Evolutionary conservation across 345 rosid species (phyloP), one percentile per base, ranked within the genome.

Genomic region (Hevea brasiliensis): DNA sequence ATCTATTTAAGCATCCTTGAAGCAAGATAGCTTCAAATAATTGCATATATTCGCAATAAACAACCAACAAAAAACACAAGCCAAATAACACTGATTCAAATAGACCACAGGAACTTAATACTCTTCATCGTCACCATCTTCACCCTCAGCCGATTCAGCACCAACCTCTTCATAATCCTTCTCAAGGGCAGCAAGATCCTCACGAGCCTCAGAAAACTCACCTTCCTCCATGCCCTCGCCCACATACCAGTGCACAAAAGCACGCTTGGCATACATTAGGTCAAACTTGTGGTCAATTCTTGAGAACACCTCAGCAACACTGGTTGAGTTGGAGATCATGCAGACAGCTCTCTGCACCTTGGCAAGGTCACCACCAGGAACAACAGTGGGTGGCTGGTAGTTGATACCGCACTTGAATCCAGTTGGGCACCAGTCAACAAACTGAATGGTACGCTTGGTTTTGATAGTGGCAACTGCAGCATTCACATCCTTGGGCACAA

Each of bases 141-240:
- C 79, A 4, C 79, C 79, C 67, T 71, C 79, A 57, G 37, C 71
- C 11, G 79, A 70, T 64, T 76, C 79, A 65, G 67, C 71, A 8
- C 79, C 79, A 2, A 76, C 79, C 32, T 76, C 79, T 35, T 76
- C 79, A 17, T 76, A 76, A 40, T 76, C 79, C 75, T 76, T 76
- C 71, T 76, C 79, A 26, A 76, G 79, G 1, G 79, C 79, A n/a
- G 79, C 79, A 12, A 76, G 79, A 76, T 76, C 79, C 67, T 76
- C 79, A 18, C 79, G 79, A 12, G 79, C 79, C 75, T 76, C 79
- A 2, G 79, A 76, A 70, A 76, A 76, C 27, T 76, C 79, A 10
- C 79, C 79, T 57, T 76, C 79, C 74, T 76, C 79, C 79, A 76
- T 76, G 20, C 79, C 79, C 71, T 76, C 79, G 44, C 79, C 79